phyloP scores from a whole-genome alignment of 495 filamentous ascomycete genomes.

The Acidomyces sp. region DNA sequence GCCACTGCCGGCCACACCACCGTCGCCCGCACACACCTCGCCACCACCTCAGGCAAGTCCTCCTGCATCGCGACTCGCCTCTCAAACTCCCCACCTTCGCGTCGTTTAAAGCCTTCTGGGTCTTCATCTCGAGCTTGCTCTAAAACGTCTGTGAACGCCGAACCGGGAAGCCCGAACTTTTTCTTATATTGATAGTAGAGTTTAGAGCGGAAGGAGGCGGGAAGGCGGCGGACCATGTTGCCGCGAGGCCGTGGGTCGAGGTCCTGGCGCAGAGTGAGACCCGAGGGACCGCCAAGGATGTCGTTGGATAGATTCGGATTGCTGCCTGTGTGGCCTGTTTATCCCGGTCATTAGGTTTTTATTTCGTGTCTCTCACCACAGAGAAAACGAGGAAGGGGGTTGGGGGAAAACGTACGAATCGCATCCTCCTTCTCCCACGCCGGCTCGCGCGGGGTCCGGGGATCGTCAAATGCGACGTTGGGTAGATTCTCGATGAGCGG shows the following conservation, averaged over 20 bases:
- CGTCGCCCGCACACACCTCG: conserved; percentile 65
- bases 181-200: conserved; percentile 89
- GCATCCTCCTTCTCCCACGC: conserved; percentile 27
- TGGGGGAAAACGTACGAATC: conserved; percentile 23
- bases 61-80: conserved; percentile 64
- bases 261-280: conserved; percentile 61
- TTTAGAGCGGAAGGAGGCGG: conserved; percentile 73
- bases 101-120: conserved; percentile 43
- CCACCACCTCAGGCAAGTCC: conserved; percentile 52
- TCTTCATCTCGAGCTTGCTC: conserved; percentile 58
- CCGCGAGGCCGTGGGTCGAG: conserved; percentile 80
- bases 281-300: conserved; percentile 33
- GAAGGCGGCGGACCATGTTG: conserved; percentile 90
- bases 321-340: too few species aligned
- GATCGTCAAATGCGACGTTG: conserved; percentile 69
- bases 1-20: conserved; percentile 80
- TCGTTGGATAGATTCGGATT: too few species aligned
- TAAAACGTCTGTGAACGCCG: conserved; percentile 79
- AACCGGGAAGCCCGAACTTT: conserved; percentile 70
- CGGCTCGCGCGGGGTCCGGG: conserved; percentile 31
- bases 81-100: conserved; percentile 69
- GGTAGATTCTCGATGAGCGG: conserved; percentile 81
- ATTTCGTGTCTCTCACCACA: too few species aligned
- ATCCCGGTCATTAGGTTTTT: too few species aligned
- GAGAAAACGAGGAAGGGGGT: too few species aligned